phyloP scores from a whole-genome alignment of 176 grass and related monocot genomes.

The Aegilops umbellulata region DNA sequence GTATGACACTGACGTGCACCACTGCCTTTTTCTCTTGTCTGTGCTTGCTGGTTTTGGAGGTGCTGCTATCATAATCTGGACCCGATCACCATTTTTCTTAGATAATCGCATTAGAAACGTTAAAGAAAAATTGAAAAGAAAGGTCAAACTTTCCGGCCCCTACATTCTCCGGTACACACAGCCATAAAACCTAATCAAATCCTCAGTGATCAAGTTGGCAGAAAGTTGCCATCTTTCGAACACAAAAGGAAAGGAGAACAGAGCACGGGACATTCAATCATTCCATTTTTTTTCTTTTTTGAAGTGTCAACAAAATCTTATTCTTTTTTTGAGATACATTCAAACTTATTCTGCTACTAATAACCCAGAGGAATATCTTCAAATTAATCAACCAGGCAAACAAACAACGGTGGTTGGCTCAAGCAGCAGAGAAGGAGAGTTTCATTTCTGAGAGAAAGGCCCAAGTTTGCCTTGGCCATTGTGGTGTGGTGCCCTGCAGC shows the following conservation, averaged over 20 bases:
- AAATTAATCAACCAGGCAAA: slow-evolving; percentile 19
- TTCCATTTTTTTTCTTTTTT: too few species aligned
- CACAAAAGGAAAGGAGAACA: not conserved
- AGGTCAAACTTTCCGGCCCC: not conserved
- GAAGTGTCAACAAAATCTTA: too few species aligned
- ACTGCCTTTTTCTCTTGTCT: slow-evolving; percentile 5
- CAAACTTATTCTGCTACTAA: not conserved
- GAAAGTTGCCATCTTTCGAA: not conserved
- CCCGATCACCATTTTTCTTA: not conserved
- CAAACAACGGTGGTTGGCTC: slow-evolving; percentile 28
- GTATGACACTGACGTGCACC: not conserved
- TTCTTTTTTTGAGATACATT: too few species aligned
- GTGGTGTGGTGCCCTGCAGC: not conserved
- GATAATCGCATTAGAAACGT: not conserved
- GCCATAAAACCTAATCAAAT: too few species aligned
- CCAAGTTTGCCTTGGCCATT: not conserved
- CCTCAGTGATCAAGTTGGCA: not conserved
- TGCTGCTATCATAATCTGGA: not conserved
- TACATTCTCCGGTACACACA: not conserved
- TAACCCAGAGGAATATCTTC: slow-evolving; percentile 10
- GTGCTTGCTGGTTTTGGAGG: not conserved
- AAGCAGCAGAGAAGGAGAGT: not conserved
- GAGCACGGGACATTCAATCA: not conserved
- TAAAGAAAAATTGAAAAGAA: not conserved
- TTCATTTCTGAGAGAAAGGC: not conserved